Evolutionary conservation across 192 early-diverging fungal genomes (phyloP).

Genomic region (Coemansia sp.): DNA sequence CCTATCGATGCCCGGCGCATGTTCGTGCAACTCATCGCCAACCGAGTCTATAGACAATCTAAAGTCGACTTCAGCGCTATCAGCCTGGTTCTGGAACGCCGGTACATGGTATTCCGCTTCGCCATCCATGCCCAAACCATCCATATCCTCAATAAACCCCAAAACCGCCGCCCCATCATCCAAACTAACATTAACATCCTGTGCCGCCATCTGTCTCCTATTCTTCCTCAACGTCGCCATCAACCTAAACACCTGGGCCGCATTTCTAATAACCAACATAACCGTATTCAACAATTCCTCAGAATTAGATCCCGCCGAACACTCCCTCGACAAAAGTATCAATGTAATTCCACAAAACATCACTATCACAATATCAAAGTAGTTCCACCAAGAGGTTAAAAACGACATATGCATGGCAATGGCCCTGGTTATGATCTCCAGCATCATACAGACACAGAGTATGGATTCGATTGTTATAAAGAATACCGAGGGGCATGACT

Average conservation of each 20-base stretch:
- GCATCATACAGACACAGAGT: constrained; percentile 74
- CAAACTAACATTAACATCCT: constrained; percentile 30
- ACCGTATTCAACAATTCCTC: constrained; percentile 75
- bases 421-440: constrained; percentile 66
- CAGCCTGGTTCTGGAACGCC: neutral
- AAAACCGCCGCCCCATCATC: constrained; percentile 33
- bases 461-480: constrained; percentile 72
- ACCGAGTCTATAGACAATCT: constrained; percentile 49
- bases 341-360: constrained; percentile 68
- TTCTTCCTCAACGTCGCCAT: constrained; percentile 67
- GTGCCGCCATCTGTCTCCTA: constrained; percentile 35
- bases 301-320: constrained; percentile 60
- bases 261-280: constrained; percentile 72
- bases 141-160: constrained; percentile 46
- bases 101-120: constrained; percentile 32
- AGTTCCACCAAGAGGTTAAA: constrained; percentile 66
- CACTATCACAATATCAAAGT: constrained; percentile 70
- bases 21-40: constrained; percentile 10
- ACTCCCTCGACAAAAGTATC: constrained; percentile 65
- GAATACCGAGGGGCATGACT: constrained; percentile 59
- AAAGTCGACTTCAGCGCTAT: constrained; percentile 20
- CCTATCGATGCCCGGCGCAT: constrained; percentile 6
- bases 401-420: constrained; percentile 61
- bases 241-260: constrained; percentile 66
- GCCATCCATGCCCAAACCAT: constrained; percentile 21